Conservation (phyloP, 2,329 filamentous ascomycete genomes). For the Harringtonia aguacate region DNA sequence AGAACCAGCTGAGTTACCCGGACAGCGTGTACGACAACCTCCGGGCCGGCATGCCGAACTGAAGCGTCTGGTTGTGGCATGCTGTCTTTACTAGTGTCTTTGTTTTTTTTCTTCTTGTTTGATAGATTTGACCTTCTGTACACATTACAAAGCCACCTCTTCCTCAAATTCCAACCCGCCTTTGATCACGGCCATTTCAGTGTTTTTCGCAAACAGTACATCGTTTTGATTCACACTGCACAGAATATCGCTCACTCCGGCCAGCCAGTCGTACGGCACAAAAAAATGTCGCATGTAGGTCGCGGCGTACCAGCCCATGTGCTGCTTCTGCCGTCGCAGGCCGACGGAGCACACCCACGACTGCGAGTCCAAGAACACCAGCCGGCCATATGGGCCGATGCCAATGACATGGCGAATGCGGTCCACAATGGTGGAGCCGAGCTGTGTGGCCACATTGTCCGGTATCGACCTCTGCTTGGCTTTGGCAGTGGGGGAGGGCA, state of each 20-base stretch:
- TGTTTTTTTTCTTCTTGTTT: too few species aligned
- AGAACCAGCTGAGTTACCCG: slow-evolving; percentile 46
- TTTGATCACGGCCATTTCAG: too few species aligned
- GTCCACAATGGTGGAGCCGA: not conserved
- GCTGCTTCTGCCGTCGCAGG: slow-evolving; percentile 2
- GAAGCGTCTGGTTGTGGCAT: too few species aligned
- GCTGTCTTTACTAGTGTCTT: too few species aligned
- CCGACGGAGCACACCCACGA: slow-evolving; percentile 19
- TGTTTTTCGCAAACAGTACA: too few species aligned
- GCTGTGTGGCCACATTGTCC: not conserved
- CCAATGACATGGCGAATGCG: slow-evolving; percentile 15
- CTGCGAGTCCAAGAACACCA: slow-evolving; percentile 17
- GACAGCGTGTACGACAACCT: slow-evolving; percentile 49
- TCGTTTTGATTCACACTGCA: not conserved
- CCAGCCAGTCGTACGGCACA: slow-evolving; percentile 21
- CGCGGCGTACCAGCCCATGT: not conserved
- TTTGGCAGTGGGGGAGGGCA: too few species aligned
- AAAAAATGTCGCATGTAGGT: slow-evolving; percentile 18
- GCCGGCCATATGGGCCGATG: slow-evolving; percentile 9
- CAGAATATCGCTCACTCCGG: slow-evolving; percentile 13
- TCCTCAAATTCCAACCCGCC: too few species aligned
- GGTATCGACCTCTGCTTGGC: too few species aligned
- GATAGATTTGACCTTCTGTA: too few species aligned
- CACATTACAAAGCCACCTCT: too few species aligned
- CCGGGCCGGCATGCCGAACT: too few species aligned